phyloP scores from a whole-genome alignment of 1,284 basidiomycete species.

The Wallemia ichthyophaga region DNA sequence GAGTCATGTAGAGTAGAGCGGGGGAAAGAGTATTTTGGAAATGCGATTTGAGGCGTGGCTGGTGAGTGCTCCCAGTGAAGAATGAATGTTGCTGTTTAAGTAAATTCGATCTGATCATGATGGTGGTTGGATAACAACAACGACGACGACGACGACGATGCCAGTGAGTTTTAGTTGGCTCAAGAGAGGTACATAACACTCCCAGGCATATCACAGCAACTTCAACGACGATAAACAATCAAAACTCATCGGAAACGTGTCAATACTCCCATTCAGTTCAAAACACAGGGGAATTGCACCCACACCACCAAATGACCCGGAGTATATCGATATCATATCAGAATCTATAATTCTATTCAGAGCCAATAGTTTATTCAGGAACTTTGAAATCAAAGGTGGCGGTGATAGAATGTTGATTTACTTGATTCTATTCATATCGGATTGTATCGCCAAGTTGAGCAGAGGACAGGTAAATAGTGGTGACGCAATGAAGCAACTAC shows the following conservation, averaged over 20 bases:
- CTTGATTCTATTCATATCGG: slow-evolving; percentile 90
- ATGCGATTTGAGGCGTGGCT: slow-evolving; percentile 49
- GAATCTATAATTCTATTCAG: slow-evolving; percentile 92
- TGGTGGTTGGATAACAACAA: too few relatives aligned
- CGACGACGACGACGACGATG: too few relatives aligned
- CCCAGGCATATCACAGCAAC: slow-evolving; percentile 78
- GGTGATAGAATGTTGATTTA: slow-evolving; percentile 90
- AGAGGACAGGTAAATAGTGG: slow-evolving; percentile 32
- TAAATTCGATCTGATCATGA: too few relatives aligned
- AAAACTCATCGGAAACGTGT: slow-evolving; percentile 63
- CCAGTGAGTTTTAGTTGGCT: not conserved
- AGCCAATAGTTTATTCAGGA: slow-evolving; percentile 94
- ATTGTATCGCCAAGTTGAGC: slow-evolving; percentile 74
- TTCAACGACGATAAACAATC: slow-evolving; percentile 64
- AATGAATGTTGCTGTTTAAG: slow-evolving; percentile 2
- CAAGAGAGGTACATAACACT: not conserved
- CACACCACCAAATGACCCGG: slow-evolving; percentile 31
- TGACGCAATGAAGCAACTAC: slow-evolving; percentile 64
- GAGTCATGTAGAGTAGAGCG: slow-evolving; percentile 84
- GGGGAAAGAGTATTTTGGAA: slow-evolving; percentile 55
- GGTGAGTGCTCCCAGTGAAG: slow-evolving; percentile 26
- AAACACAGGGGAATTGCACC: slow-evolving; percentile 75
- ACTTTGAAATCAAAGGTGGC: slow-evolving; percentile 97
- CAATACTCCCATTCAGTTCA: slow-evolving; percentile 68
- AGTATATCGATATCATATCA: slow-evolving; percentile 66